Percentiles rank a stretch among this genome's conserved stretches.
Evolutionary conservation across 176 grass and related monocot species (phyloP).

Genomic region (Avena sativa): DNA sequence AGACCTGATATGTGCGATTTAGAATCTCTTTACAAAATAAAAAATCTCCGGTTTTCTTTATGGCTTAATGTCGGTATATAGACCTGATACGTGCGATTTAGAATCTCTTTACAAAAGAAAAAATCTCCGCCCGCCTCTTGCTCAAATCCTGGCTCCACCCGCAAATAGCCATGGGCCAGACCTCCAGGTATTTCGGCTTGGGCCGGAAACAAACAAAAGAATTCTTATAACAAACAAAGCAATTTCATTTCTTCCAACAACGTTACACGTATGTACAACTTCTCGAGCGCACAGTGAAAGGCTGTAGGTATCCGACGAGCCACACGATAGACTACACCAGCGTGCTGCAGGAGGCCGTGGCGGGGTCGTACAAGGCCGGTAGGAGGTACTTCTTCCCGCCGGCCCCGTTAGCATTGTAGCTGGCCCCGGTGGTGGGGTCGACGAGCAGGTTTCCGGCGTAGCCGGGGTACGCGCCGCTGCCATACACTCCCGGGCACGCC

Average conservation of each 20-base stretch:
- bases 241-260: slow-evolving; percentile 40
- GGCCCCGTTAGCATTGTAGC: slow-evolving; percentile 61
- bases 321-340: slow-evolving; percentile 41
- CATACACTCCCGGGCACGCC: slow-evolving; percentile 66
- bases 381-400: slow-evolving; percentile 70
- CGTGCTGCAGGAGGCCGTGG: slow-evolving; percentile 56
- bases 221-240: slow-evolving; percentile 27
- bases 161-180: background rate
- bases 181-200: background rate
- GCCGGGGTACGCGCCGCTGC: slow-evolving; percentile 60
- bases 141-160: no score
- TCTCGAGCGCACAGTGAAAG: slow-evolving; percentile 31
- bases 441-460: slow-evolving; percentile 61
- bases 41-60: no score
- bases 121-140: no score
- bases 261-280: slow-evolving; percentile 48
- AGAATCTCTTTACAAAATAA: no score
- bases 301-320: background rate
- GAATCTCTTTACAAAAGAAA: no score
- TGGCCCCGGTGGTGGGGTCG: slow-evolving; percentile 52
- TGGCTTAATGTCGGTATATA: no score
- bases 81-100: no score
- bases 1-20: no score
- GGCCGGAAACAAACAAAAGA: background rate
- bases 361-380: slow-evolving; percentile 58